Evolutionary conservation across 768 basidiomycete genomes (phyloP).

Genomic region (Phlebiopsis gigantea): DNA sequence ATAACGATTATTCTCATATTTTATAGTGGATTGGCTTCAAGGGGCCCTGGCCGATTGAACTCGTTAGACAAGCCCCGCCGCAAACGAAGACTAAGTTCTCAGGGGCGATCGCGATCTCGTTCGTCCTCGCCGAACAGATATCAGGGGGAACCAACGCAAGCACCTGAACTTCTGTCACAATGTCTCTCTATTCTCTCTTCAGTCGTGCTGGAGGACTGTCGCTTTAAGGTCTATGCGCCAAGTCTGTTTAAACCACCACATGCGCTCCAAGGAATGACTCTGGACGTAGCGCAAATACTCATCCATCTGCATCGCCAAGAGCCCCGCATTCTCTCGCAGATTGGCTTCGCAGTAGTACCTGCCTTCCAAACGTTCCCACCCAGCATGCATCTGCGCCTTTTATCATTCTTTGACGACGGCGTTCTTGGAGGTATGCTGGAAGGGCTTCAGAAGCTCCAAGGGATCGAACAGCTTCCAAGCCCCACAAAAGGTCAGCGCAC

Average conservation of each 20-base stretch:
- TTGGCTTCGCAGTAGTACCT: conserved; percentile 68
- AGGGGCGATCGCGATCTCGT: conserved; percentile 37
- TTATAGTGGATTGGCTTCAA: conserved; percentile 6
- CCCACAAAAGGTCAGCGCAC: conserved; percentile 17
- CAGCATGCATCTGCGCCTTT: conserved; percentile 56
- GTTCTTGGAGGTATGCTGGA: conserved; percentile 51
- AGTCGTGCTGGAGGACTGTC: conserved; percentile 66
- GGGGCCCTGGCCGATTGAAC: neutral
- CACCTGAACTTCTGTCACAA: conserved; percentile 50
- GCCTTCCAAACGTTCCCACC: conserved; percentile 64
- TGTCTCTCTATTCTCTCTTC: conserved; percentile 61
- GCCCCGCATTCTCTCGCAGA: conserved; percentile 46
- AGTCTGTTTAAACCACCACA: conserved; percentile 68
- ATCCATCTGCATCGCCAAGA: conserved; percentile 48
- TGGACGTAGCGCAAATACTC: conserved; percentile 71
- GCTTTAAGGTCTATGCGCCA: conserved; percentile 53
- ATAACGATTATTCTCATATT: neutral
- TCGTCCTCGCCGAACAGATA: conserved; percentile 41
- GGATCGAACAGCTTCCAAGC: conserved; percentile 10
- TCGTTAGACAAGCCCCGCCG: conserved; percentile 11
- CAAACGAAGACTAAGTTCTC: conserved; percentile 6
- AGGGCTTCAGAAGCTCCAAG: conserved; percentile 32
- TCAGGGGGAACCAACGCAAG: conserved; percentile 20
- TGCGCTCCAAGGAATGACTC: conserved; percentile 62
- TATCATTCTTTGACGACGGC: conserved; percentile 59